Conservation (phyloP, 2,329 filamentous ascomycete genomes). For the Penicillium sp. region DNA sequence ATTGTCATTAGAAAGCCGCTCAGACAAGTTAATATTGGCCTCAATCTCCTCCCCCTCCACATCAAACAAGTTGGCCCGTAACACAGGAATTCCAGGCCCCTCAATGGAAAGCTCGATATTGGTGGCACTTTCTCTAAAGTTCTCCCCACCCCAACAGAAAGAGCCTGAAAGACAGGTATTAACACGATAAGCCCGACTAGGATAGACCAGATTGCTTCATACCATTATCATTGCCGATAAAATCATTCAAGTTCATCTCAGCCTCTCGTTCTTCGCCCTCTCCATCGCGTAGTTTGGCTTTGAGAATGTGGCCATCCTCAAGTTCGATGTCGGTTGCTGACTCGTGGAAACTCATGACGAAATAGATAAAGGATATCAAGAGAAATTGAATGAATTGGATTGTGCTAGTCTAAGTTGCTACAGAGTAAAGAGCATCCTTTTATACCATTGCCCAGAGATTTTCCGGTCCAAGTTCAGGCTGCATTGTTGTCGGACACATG, state of each 20-base stretch:
- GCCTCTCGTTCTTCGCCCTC: constrained; percentile 48
- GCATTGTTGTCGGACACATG: constrained; percentile 20
- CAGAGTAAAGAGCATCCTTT: neutral
- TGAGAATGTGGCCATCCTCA: constrained; percentile 54
- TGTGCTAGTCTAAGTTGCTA: neutral
- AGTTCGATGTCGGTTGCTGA: constrained; percentile 50
- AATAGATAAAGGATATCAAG: neutral
- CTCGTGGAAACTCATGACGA: constrained; percentile 54
- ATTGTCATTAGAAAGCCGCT: constrained; percentile 56
- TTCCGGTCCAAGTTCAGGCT: too few relatives aligned
- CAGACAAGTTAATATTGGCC: constrained; percentile 57
- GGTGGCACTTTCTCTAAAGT: constrained; percentile 51
- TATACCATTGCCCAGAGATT: constrained; percentile 2
- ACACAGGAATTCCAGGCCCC: constrained; percentile 53
- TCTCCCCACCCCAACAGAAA: constrained; percentile 49
- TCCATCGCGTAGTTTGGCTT: constrained; percentile 41
- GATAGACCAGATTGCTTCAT: neutral
- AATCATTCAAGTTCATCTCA: constrained; percentile 51
- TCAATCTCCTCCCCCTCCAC: constrained; percentile 43
- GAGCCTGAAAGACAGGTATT: constrained; percentile 21
- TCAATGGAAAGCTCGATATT: constrained; percentile 53
- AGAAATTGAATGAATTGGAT: neutral
- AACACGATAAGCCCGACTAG: neutral
- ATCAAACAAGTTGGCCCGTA: constrained; percentile 52
- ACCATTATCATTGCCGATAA: constrained; percentile 57